Percentiles rank a stretch among this genome's conserved stretches.
phyloP scores from a whole-genome alignment of 1,284 basidiomycete species.

The Grifola frondosa region DNA sequence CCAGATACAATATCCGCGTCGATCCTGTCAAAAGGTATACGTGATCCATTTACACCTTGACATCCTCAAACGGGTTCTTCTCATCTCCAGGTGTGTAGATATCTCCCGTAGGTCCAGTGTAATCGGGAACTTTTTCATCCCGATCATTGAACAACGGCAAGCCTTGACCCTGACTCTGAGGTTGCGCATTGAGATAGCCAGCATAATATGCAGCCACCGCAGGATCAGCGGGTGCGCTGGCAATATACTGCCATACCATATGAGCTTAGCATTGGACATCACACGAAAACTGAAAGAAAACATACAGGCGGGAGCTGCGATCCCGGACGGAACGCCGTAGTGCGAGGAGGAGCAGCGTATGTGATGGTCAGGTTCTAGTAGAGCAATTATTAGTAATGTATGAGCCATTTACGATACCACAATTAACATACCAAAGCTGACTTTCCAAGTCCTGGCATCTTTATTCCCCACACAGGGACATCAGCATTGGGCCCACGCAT shows the following conservation, averaged over 20 bases:
- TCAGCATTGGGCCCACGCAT: slow-evolving; percentile 27
- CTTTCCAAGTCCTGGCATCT: slow-evolving; percentile 42
- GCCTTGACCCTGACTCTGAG: slow-evolving; percentile 20
- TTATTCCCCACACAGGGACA: slow-evolving; percentile 46
- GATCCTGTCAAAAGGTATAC: not conserved
- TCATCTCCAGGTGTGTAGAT: slow-evolving; percentile 30
- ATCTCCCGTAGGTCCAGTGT: slow-evolving; percentile 24
- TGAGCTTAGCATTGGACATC: not conserved
- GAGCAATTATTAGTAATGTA: not conserved
- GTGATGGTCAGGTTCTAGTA: slow-evolving; percentile 42
- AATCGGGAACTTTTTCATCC: slow-evolving; percentile 27
- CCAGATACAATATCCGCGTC: not conserved
- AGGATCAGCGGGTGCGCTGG: slow-evolving; percentile 33
- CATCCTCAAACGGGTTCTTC: slow-evolving; percentile 32
- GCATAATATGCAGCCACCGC: slow-evolving; percentile 20
- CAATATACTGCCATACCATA: slow-evolving; percentile 26
- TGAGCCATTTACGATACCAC: no score
- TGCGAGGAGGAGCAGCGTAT: slow-evolving; percentile 35
- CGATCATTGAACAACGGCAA: slow-evolving; percentile 37
- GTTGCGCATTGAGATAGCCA: slow-evolving; percentile 15
- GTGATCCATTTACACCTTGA: slow-evolving; percentile 20
- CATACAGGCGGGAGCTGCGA: slow-evolving; percentile 46
- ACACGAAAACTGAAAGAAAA: not conserved
- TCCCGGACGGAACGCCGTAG: slow-evolving; percentile 45
- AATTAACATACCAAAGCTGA: slow-evolving; percentile 38